These are phyloP conservation scores for Cladosporium cucumerinum DNA, from an alignment of 2,329 filamentous ascomycete genomes.

Conservation along the genomic window DNA sequence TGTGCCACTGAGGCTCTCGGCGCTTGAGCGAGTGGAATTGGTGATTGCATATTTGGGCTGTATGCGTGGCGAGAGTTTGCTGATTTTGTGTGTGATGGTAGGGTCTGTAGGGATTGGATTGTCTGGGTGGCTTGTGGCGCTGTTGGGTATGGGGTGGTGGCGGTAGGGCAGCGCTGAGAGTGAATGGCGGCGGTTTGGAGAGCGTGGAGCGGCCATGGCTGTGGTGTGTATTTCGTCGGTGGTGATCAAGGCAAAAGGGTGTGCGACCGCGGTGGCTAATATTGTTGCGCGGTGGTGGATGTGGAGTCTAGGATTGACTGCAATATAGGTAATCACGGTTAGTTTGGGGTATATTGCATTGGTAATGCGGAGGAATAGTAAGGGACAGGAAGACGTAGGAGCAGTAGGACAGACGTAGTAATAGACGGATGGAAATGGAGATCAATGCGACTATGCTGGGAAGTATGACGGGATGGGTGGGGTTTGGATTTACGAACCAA, in stretches of 20 bases:
- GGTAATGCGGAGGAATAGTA: background rate
- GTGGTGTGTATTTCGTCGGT: slow-evolving; percentile 4
- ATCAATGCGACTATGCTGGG: background rate
- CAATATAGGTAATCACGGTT: background rate
- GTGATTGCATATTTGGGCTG: slow-evolving; percentile 11
- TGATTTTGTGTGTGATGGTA: slow-evolving; percentile 5
- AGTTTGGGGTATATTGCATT: slow-evolving; percentile 1
- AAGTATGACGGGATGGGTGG: slow-evolving; percentile 9
- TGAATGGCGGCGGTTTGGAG: slow-evolving; percentile 29
- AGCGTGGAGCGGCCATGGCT: slow-evolving; percentile 6
- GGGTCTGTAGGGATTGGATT: slow-evolving; percentile 47
- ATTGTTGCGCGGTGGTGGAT: background rate
- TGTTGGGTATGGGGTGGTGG: slow-evolving; percentile 40
- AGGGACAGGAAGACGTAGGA: background rate
- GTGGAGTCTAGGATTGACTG: background rate
- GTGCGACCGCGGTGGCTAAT: background rate
- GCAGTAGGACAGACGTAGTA: background rate
- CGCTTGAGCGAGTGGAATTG: slow-evolving; percentile 29
- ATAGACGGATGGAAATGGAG: background rate
- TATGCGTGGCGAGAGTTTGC: slow-evolving; percentile 9
- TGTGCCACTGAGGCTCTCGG: slow-evolving; percentile 27
- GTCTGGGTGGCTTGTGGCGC: slow-evolving; percentile 44
- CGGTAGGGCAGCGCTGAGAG: slow-evolving; percentile 31
- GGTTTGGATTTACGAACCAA: slow-evolving; percentile 9
- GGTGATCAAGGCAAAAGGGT: background rate